phyloP scores from a whole-genome alignment of 139 green algal species.

The Chlamydomonas applanata region DNA sequence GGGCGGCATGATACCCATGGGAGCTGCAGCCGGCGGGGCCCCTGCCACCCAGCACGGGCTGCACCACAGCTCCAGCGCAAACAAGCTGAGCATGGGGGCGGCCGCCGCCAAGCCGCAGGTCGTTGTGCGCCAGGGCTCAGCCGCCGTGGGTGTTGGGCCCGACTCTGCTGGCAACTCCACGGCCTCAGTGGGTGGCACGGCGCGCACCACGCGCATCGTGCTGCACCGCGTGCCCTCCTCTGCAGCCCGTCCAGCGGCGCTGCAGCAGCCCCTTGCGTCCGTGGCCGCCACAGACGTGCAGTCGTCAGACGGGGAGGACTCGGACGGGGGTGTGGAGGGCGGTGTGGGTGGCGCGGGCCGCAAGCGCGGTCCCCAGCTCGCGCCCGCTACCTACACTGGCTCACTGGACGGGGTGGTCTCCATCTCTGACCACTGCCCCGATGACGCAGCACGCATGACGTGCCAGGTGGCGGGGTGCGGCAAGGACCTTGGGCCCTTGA shows the following conservation, averaged over 20 bases:
- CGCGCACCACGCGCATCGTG: too few relatives aligned
- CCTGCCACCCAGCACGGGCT: too few relatives aligned
- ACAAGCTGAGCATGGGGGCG: not conserved
- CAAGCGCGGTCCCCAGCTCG: not conserved
- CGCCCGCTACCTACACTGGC: not conserved
- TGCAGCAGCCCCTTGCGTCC: not conserved
- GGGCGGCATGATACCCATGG: too few relatives aligned
- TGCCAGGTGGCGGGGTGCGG: slow-evolving; percentile 58
- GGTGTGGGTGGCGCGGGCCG: not conserved
- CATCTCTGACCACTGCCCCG: not conserved
- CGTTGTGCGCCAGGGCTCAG: too few relatives aligned
- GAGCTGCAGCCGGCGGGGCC: too few relatives aligned
- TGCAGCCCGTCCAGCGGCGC: not conserved
- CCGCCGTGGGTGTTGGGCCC: too few relatives aligned
- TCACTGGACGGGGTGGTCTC: not conserved
- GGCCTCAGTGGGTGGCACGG: too few relatives aligned
- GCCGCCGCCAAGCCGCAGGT: too few relatives aligned
- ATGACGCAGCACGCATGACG: not conserved
- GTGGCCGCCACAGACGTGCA: not conserved
- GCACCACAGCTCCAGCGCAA: not conserved
- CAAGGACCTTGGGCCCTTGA: slow-evolving; percentile 58
- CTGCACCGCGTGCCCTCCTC: too few relatives aligned
- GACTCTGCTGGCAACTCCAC: too few relatives aligned
- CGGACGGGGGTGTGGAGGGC: not conserved
- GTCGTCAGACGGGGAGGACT: not conserved